Evolutionary conservation across 164 flowering plant species (phyloP), one percentile per base, ranked within the genome.

Genomic region (Dillenia turbinata): DNA sequence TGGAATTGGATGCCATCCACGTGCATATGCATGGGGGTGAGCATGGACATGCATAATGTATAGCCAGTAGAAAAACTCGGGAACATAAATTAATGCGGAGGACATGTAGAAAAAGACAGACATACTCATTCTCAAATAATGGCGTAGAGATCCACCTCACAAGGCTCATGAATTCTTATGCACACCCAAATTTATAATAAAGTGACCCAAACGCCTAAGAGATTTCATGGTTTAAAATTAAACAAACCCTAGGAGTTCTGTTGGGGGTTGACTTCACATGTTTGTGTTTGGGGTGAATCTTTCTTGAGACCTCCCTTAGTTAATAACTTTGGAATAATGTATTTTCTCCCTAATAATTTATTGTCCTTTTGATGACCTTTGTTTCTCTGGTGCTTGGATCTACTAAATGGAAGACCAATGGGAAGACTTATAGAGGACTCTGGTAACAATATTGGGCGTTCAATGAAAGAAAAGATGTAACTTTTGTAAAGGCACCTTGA

Each of bases 241-340:
- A 11, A 51, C 3, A 6, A 54, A 47, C 15, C 54, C 55, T 14
- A 54, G 12, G 61, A 51, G 66, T 51, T 66, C 75, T 73, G 73
- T 67, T 74, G 52, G 58, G 72, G 61, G 84, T 81, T 81, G 81
- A 81, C 82, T 72, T 78, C 65, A 70, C 81, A 70, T 73, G 68
- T 73, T 67, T 64, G 61, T 24, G 66, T 17, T 57, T 47, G 71
- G 50, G 62, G 70, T 72, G 72, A 66, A 74, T 66, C 77, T 73
- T 62, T 66, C 56, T 63, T 56, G 64, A 4, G 40, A 33, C 40
- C 40, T 4, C 40, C 40, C 40, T 33, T 33, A 5, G 40, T 33
- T 33, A 33, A 33, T 33, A 33, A 33, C 40, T 33, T 33, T 33
- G 40, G 40, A 33, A 33, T 5, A 33, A 33, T 33, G 40, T 5